Percentiles rank a stretch among this genome's conserved stretches.
These are phyloP conservation scores for Zygoascus sp. DNA, from an alignment of 1,139 yeast genomes.

Conservation along the genomic window DNA sequence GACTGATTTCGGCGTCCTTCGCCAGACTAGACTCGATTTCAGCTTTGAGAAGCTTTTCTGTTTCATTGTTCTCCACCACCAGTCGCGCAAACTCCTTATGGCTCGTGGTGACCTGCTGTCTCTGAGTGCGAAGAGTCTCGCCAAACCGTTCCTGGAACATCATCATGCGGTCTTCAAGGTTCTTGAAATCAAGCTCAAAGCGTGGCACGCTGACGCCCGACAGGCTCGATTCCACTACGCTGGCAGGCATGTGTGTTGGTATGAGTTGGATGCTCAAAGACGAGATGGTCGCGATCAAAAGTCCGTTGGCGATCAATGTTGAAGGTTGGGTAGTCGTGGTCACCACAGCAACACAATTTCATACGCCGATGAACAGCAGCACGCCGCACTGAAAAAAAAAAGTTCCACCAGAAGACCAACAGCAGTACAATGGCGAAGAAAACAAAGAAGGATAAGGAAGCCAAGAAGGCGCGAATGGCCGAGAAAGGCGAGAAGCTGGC, in stretches of 20 bases:
- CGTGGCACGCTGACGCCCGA: conserved; percentile 21
- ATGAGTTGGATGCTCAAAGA: too few species aligned
- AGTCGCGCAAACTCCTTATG: conserved; percentile 24
- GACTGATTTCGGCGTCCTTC: conserved; percentile 24
- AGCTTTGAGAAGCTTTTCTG: conserved; percentile 22
- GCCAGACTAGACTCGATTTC: conserved; percentile 26
- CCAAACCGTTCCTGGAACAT: conserved; percentile 27
- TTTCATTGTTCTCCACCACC: conserved; percentile 24
- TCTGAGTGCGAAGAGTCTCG: conserved; percentile 22
- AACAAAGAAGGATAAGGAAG: conserved; percentile 82
- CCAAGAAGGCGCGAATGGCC: conserved; percentile 84
- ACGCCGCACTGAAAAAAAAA: neutral
- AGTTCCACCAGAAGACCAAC: conserved; percentile 1
- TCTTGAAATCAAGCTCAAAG: conserved; percentile 26
- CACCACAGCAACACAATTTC: neutral
- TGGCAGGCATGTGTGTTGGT: neutral
- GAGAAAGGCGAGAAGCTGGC: conserved; percentile 75
- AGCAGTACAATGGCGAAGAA: conserved; percentile 66
- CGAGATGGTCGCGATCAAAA: too few species aligned
- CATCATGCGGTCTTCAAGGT: conserved; percentile 26
- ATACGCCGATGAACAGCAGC: neutral
- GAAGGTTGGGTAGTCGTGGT: too few species aligned
- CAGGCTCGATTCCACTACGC: neutral
- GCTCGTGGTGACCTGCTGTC: conserved; percentile 25
- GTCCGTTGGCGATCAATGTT: too few species aligned